Evolutionary conservation across 441 rosid genomes (phyloP), one percentile per base, ranked within the genome.

Genomic region (Jatropha multifida): DNA sequence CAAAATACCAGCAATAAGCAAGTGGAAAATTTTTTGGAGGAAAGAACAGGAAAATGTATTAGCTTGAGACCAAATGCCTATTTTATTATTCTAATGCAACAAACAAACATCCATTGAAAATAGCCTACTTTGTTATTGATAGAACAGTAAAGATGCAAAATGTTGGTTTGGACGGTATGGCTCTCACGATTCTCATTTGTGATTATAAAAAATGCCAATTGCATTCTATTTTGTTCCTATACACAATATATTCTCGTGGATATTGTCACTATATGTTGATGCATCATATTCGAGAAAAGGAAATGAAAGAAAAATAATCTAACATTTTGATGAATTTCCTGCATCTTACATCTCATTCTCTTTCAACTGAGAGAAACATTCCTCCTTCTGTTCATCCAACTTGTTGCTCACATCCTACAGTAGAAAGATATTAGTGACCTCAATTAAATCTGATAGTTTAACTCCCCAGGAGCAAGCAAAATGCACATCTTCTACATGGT

Each of bases 381-480:
- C 99, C 71, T 91, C 90, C 80, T 93, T 94, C 84, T 93, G 97
- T 81, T 90, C 93, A 32, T 90, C 99, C 80, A 94, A 84, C 92
- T 84, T 94, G 70, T 80, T 77, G 86, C 92, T 93, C 80, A 93
- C 97, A 76, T 92, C 99, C 97, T 94, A 82, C 56, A 71, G 56
- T 55, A 83, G 74, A 82, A 82, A 37, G 75, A 74, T 42, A 55
- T 17, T 23, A 65, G 52, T 51, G 65, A 54, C 14, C 17, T 49
- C 69, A 58, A 54, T 56, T 26, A 23, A 2, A 79, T 49, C 23
- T 59, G 42, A 72, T 44, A 61, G 2, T 52, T 71, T 32, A 37
- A 9, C 26, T 27, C 18, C 37, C 37, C 12, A n/a, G 27, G 46
- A 66, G 51, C 8, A 75, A 71, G 65, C 7, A 72, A 76, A 27